Evolutionary conservation across 1,284 basidiomycete species (phyloP).

Genomic region (Ceratobasidium papillatum): DNA sequence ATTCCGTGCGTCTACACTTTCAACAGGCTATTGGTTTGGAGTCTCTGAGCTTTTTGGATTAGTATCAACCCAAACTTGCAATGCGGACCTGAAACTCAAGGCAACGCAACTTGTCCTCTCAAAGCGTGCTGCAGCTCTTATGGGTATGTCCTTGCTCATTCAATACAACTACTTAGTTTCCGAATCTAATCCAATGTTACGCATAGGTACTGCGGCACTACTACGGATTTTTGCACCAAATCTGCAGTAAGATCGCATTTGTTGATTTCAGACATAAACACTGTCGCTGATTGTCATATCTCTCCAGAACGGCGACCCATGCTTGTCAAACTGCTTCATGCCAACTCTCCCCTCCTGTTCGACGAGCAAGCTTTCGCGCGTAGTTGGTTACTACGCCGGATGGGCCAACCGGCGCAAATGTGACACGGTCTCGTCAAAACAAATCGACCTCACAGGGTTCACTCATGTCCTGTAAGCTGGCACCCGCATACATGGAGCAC

Average conservation of each 20-base stretch:
- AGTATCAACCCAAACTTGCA: slow-evolving; percentile 24
- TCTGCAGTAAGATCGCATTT: not conserved
- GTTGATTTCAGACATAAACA: not conserved
- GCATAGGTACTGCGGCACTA: slow-evolving; percentile 13
- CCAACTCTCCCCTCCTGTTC: slow-evolving; percentile 12
- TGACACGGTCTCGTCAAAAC: slow-evolving; percentile 21
- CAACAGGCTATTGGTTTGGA: not conserved
- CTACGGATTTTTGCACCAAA: slow-evolving; percentile 7
- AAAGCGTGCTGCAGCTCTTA: slow-evolving; percentile 28
- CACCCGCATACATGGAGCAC: not conserved
- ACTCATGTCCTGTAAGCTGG: slow-evolving; percentile 26
- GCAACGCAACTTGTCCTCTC: slow-evolving; percentile 18
- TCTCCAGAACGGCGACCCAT: slow-evolving; percentile 19
- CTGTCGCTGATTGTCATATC: not conserved
- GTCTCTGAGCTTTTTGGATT: not conserved
- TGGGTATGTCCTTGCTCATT: not conserved
- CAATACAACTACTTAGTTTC: not conserved
- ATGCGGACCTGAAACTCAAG: slow-evolving; percentile 8
- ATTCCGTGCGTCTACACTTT: slow-evolving; percentile 6
- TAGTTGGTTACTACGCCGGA: slow-evolving; percentile 22
- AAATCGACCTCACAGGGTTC: slow-evolving; percentile 6
- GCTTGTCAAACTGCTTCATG: slow-evolving; percentile 25
- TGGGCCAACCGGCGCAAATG: slow-evolving; percentile 17
- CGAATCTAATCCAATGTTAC: too few species aligned
- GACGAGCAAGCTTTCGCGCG: slow-evolving; percentile 11